Evolutionary conservation across 2,329 filamentous ascomycete genomes (phyloP).

Genomic region (Talaromyces sp.): DNA sequence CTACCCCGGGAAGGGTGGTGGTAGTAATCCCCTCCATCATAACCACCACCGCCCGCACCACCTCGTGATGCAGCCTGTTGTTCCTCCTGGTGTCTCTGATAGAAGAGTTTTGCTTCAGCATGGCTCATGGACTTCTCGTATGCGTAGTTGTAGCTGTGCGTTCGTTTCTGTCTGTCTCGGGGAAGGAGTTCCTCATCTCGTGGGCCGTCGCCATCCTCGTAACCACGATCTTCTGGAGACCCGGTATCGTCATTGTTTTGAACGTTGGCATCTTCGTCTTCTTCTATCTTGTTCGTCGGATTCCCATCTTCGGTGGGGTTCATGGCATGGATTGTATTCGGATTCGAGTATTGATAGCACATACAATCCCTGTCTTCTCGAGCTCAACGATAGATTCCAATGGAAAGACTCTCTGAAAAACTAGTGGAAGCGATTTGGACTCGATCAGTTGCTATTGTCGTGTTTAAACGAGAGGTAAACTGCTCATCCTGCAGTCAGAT

Average conservation of each 20-base stretch:
- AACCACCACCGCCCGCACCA: conserved; percentile 22
- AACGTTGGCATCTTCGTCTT: background rate
- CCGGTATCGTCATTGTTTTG: background rate
- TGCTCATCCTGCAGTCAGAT: background rate
- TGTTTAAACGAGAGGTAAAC: background rate
- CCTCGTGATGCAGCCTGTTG: conserved; percentile 36
- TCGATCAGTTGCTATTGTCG: background rate
- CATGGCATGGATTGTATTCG: conserved; percentile 6
- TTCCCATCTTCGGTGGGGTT: conserved; percentile 10
- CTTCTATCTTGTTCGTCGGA: background rate
- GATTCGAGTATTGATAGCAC: background rate
- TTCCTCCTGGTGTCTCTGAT: conserved; percentile 78
- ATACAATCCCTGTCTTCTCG: background rate
- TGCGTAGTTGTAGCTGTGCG: conserved; percentile 88
- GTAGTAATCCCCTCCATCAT: conserved; percentile 4
- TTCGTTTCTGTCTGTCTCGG: conserved; percentile 57
- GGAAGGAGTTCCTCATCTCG: conserved; percentile 31
- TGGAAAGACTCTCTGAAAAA: too few species aligned
- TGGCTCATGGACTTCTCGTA: conserved; percentile 93
- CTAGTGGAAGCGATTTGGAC: background rate
- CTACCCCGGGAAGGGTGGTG: conserved; percentile 34
- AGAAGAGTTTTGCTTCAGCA: conserved; percentile 92
- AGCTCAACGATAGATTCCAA: background rate
- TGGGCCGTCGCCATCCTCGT: background rate
- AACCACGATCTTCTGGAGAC: background rate